phyloP scores from a whole-genome alignment of 2,329 filamentous ascomycete genomes.

The Zasmidium cellare region DNA sequence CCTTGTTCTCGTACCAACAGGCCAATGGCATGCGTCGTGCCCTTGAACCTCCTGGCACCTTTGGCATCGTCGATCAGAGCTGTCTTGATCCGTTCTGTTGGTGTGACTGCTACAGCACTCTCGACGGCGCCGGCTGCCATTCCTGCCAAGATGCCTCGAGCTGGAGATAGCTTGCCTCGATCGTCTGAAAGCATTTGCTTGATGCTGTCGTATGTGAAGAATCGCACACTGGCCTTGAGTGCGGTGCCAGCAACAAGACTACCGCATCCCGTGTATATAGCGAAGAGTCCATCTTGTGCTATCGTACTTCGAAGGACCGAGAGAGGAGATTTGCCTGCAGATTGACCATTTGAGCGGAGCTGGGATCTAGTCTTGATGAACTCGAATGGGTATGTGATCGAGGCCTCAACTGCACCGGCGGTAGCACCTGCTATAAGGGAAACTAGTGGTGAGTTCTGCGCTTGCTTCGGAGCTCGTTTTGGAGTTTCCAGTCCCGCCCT shows the following conservation, averaged over 20 bases:
- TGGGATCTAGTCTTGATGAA: constrained; percentile 37
- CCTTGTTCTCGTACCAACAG: constrained; percentile 40
- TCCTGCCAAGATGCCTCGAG: constrained; percentile 31
- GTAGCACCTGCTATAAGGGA: constrained; percentile 53
- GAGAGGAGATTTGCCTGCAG: constrained; percentile 24
- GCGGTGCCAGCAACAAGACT: constrained; percentile 32
- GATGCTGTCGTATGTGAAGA: constrained; percentile 34
- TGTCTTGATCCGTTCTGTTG: constrained; percentile 35
- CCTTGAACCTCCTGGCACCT: constrained; percentile 24
- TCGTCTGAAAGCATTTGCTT: constrained; percentile 30
- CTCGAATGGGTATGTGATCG: constrained; percentile 45
- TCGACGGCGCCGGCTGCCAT: constrained; percentile 31
- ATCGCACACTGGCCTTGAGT: constrained; percentile 35
- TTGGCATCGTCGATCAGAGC: constrained; percentile 36
- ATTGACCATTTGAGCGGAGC: constrained; percentile 34
- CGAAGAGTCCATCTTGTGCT: constrained; percentile 27
- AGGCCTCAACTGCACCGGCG: constrained; percentile 56
- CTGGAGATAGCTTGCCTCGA: constrained; percentile 28
- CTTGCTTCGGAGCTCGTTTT: neutral
- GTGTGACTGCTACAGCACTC: constrained; percentile 33
- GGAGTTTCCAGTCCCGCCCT: neutral
- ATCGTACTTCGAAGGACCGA: constrained; percentile 24
- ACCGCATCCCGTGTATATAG: constrained; percentile 35
- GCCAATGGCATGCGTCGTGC: constrained; percentile 8
- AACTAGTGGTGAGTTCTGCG: constrained; percentile 30